Base-by-base conservation (phyloP, 371 early-diverging fungal species). In the Basidiobolus meristosporus region DNA sequence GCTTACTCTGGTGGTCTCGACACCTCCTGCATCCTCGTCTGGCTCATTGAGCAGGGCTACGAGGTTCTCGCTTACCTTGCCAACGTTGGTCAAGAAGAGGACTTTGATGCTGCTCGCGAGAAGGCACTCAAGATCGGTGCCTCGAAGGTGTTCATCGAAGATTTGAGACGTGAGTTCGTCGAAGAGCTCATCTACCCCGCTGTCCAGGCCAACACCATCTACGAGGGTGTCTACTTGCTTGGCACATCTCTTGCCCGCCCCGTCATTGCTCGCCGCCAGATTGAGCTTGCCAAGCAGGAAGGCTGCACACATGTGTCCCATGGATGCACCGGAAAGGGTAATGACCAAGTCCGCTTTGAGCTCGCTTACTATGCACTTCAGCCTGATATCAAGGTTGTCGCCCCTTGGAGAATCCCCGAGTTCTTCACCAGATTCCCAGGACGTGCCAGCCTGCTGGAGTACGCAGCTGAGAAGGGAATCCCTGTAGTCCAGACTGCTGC, bases 321-420 rank as follows among this genome's bases (percentile, higher is more conserved):
- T 66, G 93, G 97, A 32, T 93, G 93, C 72, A 96, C 97, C 26
- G 96, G 96, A 46, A 96, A 96, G 69, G 95, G 97, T 44, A 96
- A 96, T 68, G 97, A 96, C 56, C 97, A 96, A 64, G 93, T 96
- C 45, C 87, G 97, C 39, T 96, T 96, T 60, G 97, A 96, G 61
- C 71, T 96, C 37, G 93, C 88, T 29, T 96, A 89, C 76, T 89
- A 90, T 54, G 90, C 95, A 16, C 70, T 96, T 42, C 73, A 83
- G 50, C 88, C 87, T 41, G 63, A 70, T 43, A 91, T 93, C 59
- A 64, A 92, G 65, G 90, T 92, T 51, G 89, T 96, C 58, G 83
- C 91, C 30, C 92, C 93, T 20, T 96, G 92, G 92, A 68, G 92
- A 43, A 68, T 83, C 35, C 86, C 87, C 53, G 67, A 62, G 42